These are phyloP conservation scores for Solanum virginianum DNA, from an alignment of 257 asterid genomes.

Conservation along the genomic window DNA sequence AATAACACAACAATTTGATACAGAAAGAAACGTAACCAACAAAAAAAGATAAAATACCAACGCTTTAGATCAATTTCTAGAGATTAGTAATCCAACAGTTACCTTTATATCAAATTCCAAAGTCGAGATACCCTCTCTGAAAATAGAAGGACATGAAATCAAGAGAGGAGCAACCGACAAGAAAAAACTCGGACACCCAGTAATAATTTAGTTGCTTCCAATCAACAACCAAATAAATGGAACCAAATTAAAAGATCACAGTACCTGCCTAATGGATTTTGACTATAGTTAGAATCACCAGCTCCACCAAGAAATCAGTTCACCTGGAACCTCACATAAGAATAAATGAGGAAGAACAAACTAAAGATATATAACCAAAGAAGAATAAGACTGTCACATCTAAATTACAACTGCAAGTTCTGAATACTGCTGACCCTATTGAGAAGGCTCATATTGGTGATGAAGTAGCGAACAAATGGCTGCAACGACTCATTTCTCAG, in stretches of 20 bases:
- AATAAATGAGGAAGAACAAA: not conserved
- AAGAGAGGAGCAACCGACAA: not conserved
- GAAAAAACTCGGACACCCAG: not conserved
- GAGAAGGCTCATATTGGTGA: constrained; percentile 83
- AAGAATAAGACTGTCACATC: not conserved
- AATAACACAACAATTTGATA: not conserved
- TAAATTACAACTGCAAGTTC: not conserved
- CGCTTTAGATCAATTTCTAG: not conserved
- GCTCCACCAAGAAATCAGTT: not conserved
- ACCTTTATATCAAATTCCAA: constrained; percentile 92
- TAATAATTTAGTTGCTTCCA: not conserved
- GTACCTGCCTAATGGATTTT: not conserved
- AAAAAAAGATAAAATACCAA: not conserved
- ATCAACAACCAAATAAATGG: not conserved
- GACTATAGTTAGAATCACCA: not conserved
- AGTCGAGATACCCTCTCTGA: constrained; percentile 71
- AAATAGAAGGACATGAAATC: constrained; percentile 1
- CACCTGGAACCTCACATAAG: not conserved
- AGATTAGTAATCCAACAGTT: constrained; percentile 2
- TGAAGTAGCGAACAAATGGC: constrained; percentile 24
- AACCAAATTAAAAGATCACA: not conserved
- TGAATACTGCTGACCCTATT: constrained; percentile 66
- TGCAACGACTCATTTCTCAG: constrained; percentile 13
- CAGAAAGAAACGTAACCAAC: not conserved
- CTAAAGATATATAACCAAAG: not conserved